phyloP scores from a whole-genome alignment of 495 filamentous ascomycete species.

The Tuber microsphaerosporum region DNA sequence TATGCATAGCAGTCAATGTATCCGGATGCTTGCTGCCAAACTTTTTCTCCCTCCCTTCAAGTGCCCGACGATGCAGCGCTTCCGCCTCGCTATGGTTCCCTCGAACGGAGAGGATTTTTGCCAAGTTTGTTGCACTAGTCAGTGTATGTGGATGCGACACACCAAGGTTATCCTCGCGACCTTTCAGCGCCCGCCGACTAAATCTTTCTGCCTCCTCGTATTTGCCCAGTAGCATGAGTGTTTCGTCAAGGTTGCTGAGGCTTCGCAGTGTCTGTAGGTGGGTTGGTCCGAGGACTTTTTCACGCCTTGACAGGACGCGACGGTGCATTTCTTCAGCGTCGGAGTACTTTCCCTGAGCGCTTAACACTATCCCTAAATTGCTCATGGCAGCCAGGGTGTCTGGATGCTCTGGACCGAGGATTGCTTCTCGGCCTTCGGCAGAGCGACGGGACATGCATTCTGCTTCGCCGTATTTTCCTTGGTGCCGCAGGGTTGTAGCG shows the following conservation, averaged over 20 bases:
- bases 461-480: not conserved
- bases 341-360: conserved; percentile 1
- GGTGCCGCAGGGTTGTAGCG: conserved; percentile 1
- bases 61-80: conserved; percentile 26
- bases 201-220: conserved; percentile 43
- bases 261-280: conserved; percentile 14
- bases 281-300: conserved; percentile 15
- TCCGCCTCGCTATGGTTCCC: conserved; percentile 45
- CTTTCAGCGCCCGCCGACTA: conserved; percentile 23
- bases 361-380: conserved; percentile 18
- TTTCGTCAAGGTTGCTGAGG: conserved; percentile 35
- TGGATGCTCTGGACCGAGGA: conserved; percentile 14
- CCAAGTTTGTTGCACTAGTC: conserved; percentile 39
- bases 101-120: conserved; percentile 34
- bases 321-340: conserved; percentile 12
- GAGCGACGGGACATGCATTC: conserved; percentile 15
- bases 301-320: not conserved
- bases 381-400: conserved; percentile 14
- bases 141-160: conserved; percentile 41
- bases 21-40: conserved; percentile 40
- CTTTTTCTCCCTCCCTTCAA: conserved; percentile 38
- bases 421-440: conserved; percentile 10
- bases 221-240: conserved; percentile 40
- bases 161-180: conserved; percentile 37
- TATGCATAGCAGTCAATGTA: conserved; percentile 40